Evolutionary conservation across 768 basidiomycete genomes (phyloP), one percentile per base, ranked within the genome.

Genomic region (Suillus clintonianus): DNA sequence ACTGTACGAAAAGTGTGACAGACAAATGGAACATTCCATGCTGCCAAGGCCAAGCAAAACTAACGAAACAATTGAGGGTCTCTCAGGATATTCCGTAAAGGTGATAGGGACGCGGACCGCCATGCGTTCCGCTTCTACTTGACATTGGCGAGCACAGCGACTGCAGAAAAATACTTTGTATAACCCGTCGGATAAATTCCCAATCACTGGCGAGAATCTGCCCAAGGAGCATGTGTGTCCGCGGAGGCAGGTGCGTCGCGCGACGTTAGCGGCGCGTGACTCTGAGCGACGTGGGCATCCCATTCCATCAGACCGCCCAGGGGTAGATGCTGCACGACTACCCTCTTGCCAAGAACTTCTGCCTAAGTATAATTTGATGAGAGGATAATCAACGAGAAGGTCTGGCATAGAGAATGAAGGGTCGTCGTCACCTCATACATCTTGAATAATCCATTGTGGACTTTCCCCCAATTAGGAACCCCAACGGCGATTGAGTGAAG

Each of bases 251-350:
- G 8, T 30, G 42, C 62, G 42, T 59, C 53, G 30, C 10, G 41
- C 51, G 27, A 50, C 39, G 6, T 57, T 24, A 24, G 24, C 17
- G 56, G 56, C 39, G 56, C 56, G 56, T 57, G 37, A 57, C 17
- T 37, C 45, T 47, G 62, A 41, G 14, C 62, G 32, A 37, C 62
- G 39, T 62, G 39, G 36, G 37, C 55, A 64, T 79, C 81, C 92
- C 92, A 94, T 70, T 87, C 85, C 61, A 96, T 77, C 30, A 94
- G 69, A 0, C 93, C 91, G 22, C 95, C 95, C 27, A 97, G 82
- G 9, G 91, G 90, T 56, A 98, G 80, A 72, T 97, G 95, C 74
- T 99, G 96, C 4, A 98, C 94, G 5, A 98, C 97, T n/a, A 98
- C 96, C 17, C 92, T 85, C 76, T 98, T 98, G 17, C 89, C 88